A percentile compares a stretch with the other conserved stretches of the same genome.
phyloP scores from a whole-genome alignment of 1,284 basidiomycete species.

The Polyporus tsugae region DNA sequence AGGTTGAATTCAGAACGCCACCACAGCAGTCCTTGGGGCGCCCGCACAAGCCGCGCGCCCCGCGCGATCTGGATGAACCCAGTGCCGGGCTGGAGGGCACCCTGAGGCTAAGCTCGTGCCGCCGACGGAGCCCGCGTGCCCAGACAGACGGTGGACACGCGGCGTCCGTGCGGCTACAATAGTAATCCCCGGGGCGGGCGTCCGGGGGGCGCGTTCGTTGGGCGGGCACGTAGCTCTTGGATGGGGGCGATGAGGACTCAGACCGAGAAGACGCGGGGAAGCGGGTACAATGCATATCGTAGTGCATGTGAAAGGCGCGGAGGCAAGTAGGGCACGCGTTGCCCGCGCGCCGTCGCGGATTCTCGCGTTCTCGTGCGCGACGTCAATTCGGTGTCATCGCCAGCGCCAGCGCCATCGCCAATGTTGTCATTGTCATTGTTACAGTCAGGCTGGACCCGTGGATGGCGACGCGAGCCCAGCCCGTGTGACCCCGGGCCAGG shows the following conservation, averaged over 20 bases:
- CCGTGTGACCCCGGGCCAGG: neutral
- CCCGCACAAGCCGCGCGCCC: conserved; percentile 1
- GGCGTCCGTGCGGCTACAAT: conserved; percentile 4
- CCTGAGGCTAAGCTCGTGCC: neutral
- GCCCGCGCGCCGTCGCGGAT: neutral
- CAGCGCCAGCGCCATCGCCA: neutral
- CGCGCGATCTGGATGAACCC: conserved; percentile 3
- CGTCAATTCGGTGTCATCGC: neutral
- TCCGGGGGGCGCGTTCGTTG: neutral
- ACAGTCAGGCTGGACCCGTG: neutral
- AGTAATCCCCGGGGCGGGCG: neutral
- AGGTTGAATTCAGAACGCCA: neutral
- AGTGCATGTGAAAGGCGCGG: conserved; percentile 7
- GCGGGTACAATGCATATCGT: neutral
- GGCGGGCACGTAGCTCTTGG: neutral
- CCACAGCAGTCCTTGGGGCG: neutral
- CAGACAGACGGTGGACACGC: conserved; percentile 6
- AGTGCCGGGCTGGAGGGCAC: neutral
- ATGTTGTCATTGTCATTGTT: neutral
- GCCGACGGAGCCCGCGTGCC: conserved; percentile 10
- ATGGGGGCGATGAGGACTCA: neutral
- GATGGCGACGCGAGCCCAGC: neutral
- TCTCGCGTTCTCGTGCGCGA: neutral
- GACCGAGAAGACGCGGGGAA: conserved; percentile 2
- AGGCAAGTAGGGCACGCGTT: neutral